A percentile compares a stretch with the other conserved stretches of the same genome.
Evolutionary conservation across 2,329 filamentous ascomycete species (phyloP).

Genomic region (Neofusicoccum sp.): DNA sequence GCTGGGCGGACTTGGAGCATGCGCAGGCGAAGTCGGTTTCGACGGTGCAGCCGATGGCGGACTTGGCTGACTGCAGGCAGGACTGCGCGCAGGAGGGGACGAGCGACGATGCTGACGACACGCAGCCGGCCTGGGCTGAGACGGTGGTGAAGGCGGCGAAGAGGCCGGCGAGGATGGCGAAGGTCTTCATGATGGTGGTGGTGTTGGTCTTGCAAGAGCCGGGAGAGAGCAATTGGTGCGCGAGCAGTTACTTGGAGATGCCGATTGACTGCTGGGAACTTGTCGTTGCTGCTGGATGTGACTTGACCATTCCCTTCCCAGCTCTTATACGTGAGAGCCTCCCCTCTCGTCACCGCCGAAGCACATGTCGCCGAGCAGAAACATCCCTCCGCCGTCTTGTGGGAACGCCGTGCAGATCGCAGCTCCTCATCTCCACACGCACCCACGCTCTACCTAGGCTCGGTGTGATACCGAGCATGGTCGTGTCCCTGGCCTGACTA

Average conservation of each 20-base stretch:
- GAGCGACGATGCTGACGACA: not conserved
- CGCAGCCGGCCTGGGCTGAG: not conserved
- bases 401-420: not conserved
- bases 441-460: not conserved
- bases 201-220: not conserved
- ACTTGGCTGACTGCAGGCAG: not conserved
- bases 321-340: not conserved
- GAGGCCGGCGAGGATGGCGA: not conserved
- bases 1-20: not conserved
- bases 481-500: not conserved
- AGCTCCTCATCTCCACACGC: conserved; percentile 1
- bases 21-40: not conserved
- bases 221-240: not conserved
- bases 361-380: conserved; percentile 7
- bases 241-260: not conserved
- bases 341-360: not conserved
- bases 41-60: not conserved
- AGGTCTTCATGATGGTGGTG: not conserved
- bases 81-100: not conserved
- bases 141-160: not conserved
- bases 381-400: not conserved
- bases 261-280: not conserved
- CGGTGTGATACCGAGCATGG: not conserved
- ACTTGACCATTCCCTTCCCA: not conserved
- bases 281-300: not conserved